Conservation (phyloP, 306 rosid species). For the Prunus kanzakura region DNA sequence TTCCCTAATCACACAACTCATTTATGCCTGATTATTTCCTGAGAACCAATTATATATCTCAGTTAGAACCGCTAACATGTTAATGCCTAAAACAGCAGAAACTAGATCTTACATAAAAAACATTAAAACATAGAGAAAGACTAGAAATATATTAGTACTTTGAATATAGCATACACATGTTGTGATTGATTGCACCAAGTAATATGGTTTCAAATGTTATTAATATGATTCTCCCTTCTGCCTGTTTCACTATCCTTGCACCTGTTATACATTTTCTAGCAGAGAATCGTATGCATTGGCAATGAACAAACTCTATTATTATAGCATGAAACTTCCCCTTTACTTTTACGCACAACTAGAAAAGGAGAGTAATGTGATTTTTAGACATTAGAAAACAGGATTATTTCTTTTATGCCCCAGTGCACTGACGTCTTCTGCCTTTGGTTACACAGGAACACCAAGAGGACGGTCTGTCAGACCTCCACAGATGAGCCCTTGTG, state of each 20-base stretch:
- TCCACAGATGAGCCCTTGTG: constrained; percentile 50
- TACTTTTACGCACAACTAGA: too few species aligned
- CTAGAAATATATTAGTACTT: too few species aligned
- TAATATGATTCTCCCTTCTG: too few species aligned
- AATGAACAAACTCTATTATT: background rate
- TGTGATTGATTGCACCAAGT: too few species aligned
- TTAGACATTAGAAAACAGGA: background rate
- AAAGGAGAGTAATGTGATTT: background rate
- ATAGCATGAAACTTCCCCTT: too few species aligned
- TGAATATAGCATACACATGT: too few species aligned
- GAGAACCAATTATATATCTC: background rate
- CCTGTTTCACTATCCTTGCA: background rate
- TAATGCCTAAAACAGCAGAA: background rate
- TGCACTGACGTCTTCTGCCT: constrained; percentile 9
- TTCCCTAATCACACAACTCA: background rate
- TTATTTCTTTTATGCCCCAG: background rate
- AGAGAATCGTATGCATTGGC: background rate
- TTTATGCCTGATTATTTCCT: background rate
- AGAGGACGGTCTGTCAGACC: constrained; percentile 59
- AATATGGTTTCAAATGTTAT: too few species aligned
- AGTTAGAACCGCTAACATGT: background rate
- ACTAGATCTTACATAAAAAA: background rate
- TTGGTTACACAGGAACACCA: constrained; percentile 52
- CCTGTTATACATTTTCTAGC: background rate
- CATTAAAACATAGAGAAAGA: too few species aligned